These are phyloP conservation scores for Phymatotrichopsis omnivora DNA, from an alignment of 2,329 filamentous ascomycete genomes.

Conservation along the genomic window DNA sequence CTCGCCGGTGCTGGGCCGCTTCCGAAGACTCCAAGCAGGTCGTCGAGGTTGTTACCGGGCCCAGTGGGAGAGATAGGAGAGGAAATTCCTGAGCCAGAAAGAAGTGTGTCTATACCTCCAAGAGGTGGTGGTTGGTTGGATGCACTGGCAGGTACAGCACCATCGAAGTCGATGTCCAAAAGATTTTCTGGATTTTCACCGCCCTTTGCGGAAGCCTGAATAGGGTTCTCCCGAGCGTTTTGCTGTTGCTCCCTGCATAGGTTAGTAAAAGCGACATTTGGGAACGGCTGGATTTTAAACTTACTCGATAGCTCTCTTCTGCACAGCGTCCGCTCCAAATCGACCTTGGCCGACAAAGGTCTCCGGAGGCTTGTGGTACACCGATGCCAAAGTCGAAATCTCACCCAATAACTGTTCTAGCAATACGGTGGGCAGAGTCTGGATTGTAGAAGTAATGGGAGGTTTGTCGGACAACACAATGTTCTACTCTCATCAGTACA, in stretches of 20 bases:
- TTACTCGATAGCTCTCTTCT: slow-evolving; percentile 82
- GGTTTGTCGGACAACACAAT: slow-evolving; percentile 92
- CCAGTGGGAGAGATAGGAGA: slow-evolving; percentile 40
- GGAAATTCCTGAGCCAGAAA: slow-evolving; percentile 52
- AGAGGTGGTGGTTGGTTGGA: slow-evolving; percentile 31
- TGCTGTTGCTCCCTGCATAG: slow-evolving; percentile 64
- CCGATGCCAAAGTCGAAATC: slow-evolving; percentile 87
- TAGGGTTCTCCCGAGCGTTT: slow-evolving; percentile 85
- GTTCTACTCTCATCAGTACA: too few relatives aligned
- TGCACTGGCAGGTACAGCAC: slow-evolving; percentile 65
- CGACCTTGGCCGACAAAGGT: slow-evolving; percentile 95
- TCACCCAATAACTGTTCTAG: slow-evolving; percentile 85
- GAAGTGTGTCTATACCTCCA: slow-evolving; percentile 52
- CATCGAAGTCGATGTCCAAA: slow-evolving; percentile 92
- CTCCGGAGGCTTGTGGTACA: slow-evolving; percentile 96
- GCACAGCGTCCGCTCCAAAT: slow-evolving; percentile 87
- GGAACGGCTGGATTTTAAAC: slow-evolving; percentile 30
- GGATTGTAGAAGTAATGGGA: slow-evolving; percentile 87
- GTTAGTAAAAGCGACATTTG: slow-evolving; percentile 14
- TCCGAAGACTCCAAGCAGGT: slow-evolving; percentile 65
- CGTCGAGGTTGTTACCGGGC: slow-evolving; percentile 57
- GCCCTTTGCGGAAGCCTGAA: slow-evolving; percentile 60
- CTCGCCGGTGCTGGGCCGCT: slow-evolving; percentile 36
- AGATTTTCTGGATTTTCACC: slow-evolving; percentile 76
- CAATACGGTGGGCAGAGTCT: slow-evolving; percentile 69